phyloP scores from a whole-genome alignment of 176 grass and related monocot genomes.

The Neostapfia colusana region DNA sequence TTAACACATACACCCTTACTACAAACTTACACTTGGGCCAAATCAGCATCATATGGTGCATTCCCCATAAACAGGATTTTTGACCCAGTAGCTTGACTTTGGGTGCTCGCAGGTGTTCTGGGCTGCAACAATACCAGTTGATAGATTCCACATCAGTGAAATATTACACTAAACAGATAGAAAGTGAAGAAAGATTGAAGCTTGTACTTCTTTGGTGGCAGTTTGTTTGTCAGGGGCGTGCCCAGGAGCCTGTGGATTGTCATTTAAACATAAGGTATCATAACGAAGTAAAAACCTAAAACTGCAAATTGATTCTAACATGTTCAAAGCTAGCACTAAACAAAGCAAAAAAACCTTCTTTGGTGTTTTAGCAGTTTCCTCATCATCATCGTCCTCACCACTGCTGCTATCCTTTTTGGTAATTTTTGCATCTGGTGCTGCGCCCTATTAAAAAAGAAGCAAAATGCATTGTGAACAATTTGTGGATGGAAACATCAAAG shows the following conservation, averaged over 20 bases:
- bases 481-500: no score
- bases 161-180: not conserved
- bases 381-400: slow-evolving; percentile 45
- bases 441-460: slow-evolving; percentile 30
- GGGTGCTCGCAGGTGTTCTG: slow-evolving; percentile 55
- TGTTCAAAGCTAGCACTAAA: not conserved
- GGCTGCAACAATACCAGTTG: slow-evolving; percentile 43
- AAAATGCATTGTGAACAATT: slow-evolving; percentile 4
- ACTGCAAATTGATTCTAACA: not conserved
- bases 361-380: slow-evolving; percentile 44
- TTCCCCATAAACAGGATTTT: slow-evolving; percentile 74
- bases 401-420: slow-evolving; percentile 52
- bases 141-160: not conserved
- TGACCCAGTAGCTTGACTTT: slow-evolving; percentile 45
- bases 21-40: slow-evolving; percentile 59
- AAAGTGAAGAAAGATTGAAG: slow-evolving; percentile 11
- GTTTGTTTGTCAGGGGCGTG: slow-evolving; percentile 11
- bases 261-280: not conserved
- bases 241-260: slow-evolving; percentile 33
- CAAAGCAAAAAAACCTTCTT: slow-evolving; percentile 42
- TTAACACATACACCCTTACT: not conserved
- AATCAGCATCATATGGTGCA: slow-evolving; percentile 31
- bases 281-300: not conserved
- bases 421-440: slow-evolving; percentile 20
- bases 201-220: slow-evolving; percentile 52